Evolutionary conservation across 495 filamentous ascomycete species (phyloP).

Genomic region (Lasiosphaeriaceae sp.): DNA sequence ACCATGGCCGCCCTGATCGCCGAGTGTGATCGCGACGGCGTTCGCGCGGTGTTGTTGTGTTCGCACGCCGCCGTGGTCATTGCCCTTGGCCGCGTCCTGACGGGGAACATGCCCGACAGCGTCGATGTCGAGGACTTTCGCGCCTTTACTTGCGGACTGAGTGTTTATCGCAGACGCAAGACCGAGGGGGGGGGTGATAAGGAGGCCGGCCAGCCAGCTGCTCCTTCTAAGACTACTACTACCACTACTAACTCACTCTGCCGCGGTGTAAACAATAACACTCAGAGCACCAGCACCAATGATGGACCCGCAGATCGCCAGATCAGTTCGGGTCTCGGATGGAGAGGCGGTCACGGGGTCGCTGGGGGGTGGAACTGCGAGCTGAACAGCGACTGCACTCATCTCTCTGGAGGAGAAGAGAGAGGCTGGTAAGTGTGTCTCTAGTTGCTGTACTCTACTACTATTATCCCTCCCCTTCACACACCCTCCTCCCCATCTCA

Average conservation of each 20-base stretch:
- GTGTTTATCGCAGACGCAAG: slow-evolving; percentile 42
- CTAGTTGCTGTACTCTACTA: slow-evolving; percentile 9
- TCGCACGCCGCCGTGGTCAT: slow-evolving; percentile 91
- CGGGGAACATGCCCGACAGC: slow-evolving; percentile 68
- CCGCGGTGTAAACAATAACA: background rate
- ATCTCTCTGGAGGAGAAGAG: slow-evolving; percentile 72
- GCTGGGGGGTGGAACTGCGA: slow-evolving; percentile 77
- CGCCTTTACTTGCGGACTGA: slow-evolving; percentile 81
- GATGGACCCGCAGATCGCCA: slow-evolving; percentile 24
- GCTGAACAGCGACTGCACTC: slow-evolving; percentile 78
- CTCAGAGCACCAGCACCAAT: background rate
- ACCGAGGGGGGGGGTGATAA: background rate
- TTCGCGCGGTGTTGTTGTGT: slow-evolving; percentile 70
- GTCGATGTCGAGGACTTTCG: slow-evolving; percentile 70
- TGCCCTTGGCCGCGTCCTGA: slow-evolving; percentile 75
- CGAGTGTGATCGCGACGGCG: slow-evolving; percentile 59
- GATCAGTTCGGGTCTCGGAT: slow-evolving; percentile 41
- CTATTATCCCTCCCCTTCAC: slow-evolving; percentile 4
- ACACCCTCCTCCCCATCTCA: too few relatives aligned
- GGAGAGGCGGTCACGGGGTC: slow-evolving; percentile 65
- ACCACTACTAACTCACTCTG: background rate
- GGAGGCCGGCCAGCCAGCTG: slow-evolving; percentile 4
- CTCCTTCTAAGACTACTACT: background rate
- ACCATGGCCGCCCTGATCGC: slow-evolving; percentile 67
- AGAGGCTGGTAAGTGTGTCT: slow-evolving; percentile 71